Percentiles rank a stretch among this genome's conserved stretches.
Conservation (phyloP, 345 rosid genomes). For the Diplotaxis tenuifolia region DNA sequence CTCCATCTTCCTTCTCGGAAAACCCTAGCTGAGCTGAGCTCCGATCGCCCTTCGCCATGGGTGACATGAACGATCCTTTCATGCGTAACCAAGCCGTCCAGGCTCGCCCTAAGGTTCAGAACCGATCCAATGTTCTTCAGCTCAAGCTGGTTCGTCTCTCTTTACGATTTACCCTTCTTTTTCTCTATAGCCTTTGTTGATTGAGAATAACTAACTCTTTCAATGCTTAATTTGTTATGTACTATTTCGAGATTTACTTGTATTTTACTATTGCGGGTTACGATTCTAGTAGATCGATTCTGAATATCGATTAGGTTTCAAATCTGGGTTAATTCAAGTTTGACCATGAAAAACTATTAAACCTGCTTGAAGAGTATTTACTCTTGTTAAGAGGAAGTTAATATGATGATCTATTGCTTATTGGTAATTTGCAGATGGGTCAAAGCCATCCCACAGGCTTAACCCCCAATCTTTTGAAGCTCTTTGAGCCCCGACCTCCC, state of each 20-base stretch:
- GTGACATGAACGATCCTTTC: slow-evolving; percentile 75
- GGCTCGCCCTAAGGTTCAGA: slow-evolving; percentile 81
- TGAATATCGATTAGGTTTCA: slow-evolving; percentile 3
- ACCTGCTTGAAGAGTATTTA: background rate
- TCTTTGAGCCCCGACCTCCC: slow-evolving; percentile 92
- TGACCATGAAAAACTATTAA: too few relatives aligned
- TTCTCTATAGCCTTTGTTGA: background rate
- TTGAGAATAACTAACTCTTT: slow-evolving; percentile 1
- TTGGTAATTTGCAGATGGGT: slow-evolving; percentile 71
- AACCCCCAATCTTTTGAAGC: slow-evolving; percentile 81
- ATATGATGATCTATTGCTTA: background rate
- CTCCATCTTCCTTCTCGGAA: background rate
- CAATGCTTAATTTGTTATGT: background rate
- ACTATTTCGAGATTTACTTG: background rate
- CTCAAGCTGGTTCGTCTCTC: slow-evolving; percentile 74
- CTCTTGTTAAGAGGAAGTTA: too few relatives aligned
- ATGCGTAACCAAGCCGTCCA: slow-evolving; percentile 88
- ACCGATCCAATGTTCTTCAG: slow-evolving; percentile 92
- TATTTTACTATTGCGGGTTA: background rate
- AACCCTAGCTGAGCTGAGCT: slow-evolving; percentile 38
- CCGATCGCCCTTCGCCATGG: slow-evolving; percentile 49
- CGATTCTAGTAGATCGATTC: slow-evolving; percentile 1
- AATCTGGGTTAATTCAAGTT: background rate
- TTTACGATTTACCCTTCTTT: background rate
- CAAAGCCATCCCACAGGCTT: slow-evolving; percentile 96